Evolutionary conservation across 495 filamentous ascomycete species (phyloP), one percentile per base, ranked within the genome.

Genomic region (Umbilicaria muhlenbergii): DNA sequence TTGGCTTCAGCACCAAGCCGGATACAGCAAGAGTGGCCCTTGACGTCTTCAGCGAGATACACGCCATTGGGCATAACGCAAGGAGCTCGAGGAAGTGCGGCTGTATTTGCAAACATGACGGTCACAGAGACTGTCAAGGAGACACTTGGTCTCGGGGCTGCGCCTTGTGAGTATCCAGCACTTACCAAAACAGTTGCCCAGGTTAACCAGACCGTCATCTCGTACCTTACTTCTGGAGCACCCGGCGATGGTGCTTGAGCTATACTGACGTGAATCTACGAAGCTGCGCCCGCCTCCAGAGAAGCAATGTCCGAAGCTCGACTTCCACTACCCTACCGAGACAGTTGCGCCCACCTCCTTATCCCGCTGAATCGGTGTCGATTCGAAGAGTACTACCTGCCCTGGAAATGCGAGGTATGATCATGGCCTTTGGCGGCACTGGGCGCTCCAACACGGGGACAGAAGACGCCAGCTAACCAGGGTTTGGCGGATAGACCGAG

Each of bases 311-410:
- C 82, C 47, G 86, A 81, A 51, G 91, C 91, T 49, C 78, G 77
- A 54, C 69, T 98, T 17, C 91, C 91, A 12, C 59, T 96, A 41
- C 74, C 82, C 47, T 98, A 96, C 66, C 77, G 91, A 51, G 91
- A 98, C 60, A 85, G 79, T 58, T 98, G 91, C 63, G 91, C 86
- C 51, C 76, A 91, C 59, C 80, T 96, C 11, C 70, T 95, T 17
- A 94, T 95, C 36, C 92, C 92, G 7, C 72, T 98, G 53, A 98
- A 98, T 66, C 79, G 82, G 48, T 98, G 91, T 68, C 87, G 91
- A 40, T 75, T 74, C 65, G 81, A 92, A 45, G 80, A 85, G 46
- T 96, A 82, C 65, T 96, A 94, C 66, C 60, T 96, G 58, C 87
- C 91, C 16, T 98, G 91, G 91, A 93, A 89, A 73, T 98, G 91